A percentile compares a stretch with the other conserved stretches of the same genome.
phyloP scores from a whole-genome alignment of 2,329 filamentous ascomycete species.

The Dothistroma septosporum region DNA sequence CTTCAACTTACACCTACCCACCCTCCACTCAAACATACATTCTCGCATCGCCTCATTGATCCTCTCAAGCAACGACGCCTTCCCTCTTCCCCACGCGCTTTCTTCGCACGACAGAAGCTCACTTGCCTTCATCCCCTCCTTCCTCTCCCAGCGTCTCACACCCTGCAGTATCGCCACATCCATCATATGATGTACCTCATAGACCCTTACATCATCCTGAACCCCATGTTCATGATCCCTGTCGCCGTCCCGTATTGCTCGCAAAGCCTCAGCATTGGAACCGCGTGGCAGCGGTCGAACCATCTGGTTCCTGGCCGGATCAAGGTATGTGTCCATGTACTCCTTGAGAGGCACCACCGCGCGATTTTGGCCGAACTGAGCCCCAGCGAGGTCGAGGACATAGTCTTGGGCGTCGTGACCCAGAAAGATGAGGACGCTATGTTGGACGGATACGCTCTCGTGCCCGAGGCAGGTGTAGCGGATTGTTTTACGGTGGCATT shows the following conservation, averaged over 20 bases:
- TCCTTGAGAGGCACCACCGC: background rate
- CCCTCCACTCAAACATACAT: background rate
- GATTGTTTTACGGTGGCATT: background rate
- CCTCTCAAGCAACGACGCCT: background rate
- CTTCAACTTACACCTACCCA: background rate
- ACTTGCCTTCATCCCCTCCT: no score
- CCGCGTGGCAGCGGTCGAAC: background rate
- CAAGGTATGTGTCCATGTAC: background rate
- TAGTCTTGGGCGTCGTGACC: background rate
- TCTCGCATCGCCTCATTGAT: background rate
- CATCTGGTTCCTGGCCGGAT: background rate
- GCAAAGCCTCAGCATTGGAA: background rate
- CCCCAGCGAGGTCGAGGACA: constrained; percentile 5
- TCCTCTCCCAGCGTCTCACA: background rate
- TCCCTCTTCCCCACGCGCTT: background rate
- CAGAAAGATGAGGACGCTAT: background rate
- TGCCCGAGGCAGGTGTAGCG: background rate
- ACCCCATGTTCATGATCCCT: background rate
- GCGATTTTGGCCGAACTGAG: constrained; percentile 2
- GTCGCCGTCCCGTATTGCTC: background rate
- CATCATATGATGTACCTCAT: background rate
- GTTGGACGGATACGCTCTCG: background rate
- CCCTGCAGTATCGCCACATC: background rate
- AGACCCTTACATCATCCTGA: background rate
- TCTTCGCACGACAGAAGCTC: background rate